Base-by-base conservation (phyloP, 1,139 yeast genomes). In the Meyerozyma elateridarum region DNA sequence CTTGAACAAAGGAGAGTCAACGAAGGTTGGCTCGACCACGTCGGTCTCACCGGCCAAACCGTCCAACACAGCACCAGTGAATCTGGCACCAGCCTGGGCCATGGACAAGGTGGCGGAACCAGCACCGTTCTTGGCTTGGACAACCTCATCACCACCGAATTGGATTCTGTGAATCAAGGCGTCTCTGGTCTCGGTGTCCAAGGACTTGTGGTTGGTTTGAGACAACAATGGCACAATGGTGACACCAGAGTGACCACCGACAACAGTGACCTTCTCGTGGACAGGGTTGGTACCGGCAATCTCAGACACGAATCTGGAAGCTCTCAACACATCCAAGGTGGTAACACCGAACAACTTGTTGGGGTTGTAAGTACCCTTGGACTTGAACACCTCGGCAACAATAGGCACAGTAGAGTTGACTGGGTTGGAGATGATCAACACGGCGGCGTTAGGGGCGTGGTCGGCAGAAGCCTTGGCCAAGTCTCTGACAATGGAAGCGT, bases 81-180 rank as follows among this genome's bases (percentile, higher is more conserved):
- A 77, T 59, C 83, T 76, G 57, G 79, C 89, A 48, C 93, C 96
- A 32, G 96, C 96, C 58, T 87, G 91, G 32, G 96, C 96, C 96
- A 89, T 89, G 36, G 96, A 85, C 47, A 89, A 71, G 33, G 97
- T 89, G 43, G 96, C 95, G 33, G 95, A 85, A 37, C 96, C 96
- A 42, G 82, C 79, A 53, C 96, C 96, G 57, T 85, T 82, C 71
- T 89, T 89, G 50, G 96, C 96, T 65, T 83, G 72, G 49, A 89
- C 96, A 48, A 89, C 94, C 68, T 89, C 96, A 57, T 89, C 96
- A 64, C 96, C 96, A 56, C 96, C 97, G 56, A 81, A 87, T 67
- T 88, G 96, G 56, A 88, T 87, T 64, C 96, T 80, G 72, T 85
- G 76, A 53, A 85, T 73, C 50, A 88, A 73, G 37, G 77, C 73